These are phyloP conservation scores for Hyphopichia buzzinii DNA, from an alignment of 1,139 yeast genomes.

Conservation along the genomic window DNA sequence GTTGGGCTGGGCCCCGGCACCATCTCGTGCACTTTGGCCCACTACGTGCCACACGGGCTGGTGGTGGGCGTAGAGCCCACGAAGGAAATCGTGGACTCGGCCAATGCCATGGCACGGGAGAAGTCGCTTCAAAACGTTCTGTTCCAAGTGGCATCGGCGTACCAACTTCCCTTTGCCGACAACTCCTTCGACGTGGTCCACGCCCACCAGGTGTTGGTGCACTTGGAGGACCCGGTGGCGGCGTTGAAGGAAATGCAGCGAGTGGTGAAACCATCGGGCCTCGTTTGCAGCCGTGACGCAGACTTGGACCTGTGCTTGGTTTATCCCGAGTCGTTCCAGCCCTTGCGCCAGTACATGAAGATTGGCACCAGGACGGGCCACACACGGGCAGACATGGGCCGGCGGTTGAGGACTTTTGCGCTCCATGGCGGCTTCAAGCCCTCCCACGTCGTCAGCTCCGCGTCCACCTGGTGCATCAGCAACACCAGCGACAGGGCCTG, in stretches of 20 bases:
- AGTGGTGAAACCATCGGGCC: slow-evolving; percentile 38
- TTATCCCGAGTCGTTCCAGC: slow-evolving; percentile 18
- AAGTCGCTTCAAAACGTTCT: slow-evolving; percentile 18
- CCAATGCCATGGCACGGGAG: slow-evolving; percentile 12
- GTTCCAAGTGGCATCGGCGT: slow-evolving; percentile 30
- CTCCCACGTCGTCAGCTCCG: slow-evolving; percentile 9
- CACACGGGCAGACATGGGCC: slow-evolving; percentile 16
- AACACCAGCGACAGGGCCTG: slow-evolving; percentile 8
- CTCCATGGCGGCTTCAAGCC: slow-evolving; percentile 19
- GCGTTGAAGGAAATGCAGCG: slow-evolving; percentile 33
- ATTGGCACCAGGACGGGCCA: slow-evolving; percentile 9
- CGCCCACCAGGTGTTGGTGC: slow-evolving; percentile 40
- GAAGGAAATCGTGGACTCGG: slow-evolving; percentile 25
- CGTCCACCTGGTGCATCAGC: slow-evolving; percentile 16
- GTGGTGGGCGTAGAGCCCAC: slow-evolving; percentile 37
- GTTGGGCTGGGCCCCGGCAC: slow-evolving; percentile 46
- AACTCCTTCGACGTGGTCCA: slow-evolving; percentile 36
- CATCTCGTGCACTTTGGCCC: slow-evolving; percentile 35
- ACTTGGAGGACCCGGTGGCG: slow-evolving; percentile 29
- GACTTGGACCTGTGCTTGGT: slow-evolving; percentile 18
- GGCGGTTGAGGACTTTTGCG: slow-evolving; percentile 15
- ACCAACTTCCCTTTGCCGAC: slow-evolving; percentile 31
- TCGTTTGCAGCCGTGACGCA: slow-evolving; percentile 32
- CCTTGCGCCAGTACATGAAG: slow-evolving; percentile 9
- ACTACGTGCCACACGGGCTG: slow-evolving; percentile 23